Evolutionary conservation across 129 eudicot species (phyloP).

Genomic region (Kitagawia praeruptora): DNA sequence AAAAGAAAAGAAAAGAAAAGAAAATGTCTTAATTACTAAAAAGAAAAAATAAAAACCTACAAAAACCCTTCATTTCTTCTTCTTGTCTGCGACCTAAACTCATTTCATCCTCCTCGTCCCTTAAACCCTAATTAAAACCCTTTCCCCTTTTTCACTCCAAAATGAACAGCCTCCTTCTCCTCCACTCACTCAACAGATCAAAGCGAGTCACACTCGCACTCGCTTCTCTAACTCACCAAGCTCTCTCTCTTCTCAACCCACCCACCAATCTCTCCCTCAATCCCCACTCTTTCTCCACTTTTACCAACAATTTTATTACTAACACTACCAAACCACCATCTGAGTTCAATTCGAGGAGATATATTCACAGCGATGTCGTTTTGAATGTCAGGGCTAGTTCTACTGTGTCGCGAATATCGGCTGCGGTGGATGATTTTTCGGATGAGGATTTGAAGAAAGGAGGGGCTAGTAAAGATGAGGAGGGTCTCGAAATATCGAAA

Average conservation of each 20-base stretch:
- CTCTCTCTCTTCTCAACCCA: background rate
- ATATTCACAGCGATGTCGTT: slow-evolving; percentile 15
- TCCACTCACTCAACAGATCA: background rate
- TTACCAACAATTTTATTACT: background rate
- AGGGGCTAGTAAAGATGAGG: slow-evolving; percentile 26
- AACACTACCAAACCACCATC: background rate
- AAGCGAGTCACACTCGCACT: slow-evolving; percentile 8
- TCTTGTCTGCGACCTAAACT: background rate
- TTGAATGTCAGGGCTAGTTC: slow-evolving; percentile 26
- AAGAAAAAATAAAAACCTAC: background rate
- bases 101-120: background rate
- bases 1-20: too few species aligned
- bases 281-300: background rate
- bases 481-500: slow-evolving; percentile 67
- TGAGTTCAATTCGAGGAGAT: slow-evolving; percentile 3
- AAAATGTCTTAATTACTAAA: too few species aligned
- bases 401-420: slow-evolving; percentile 27
- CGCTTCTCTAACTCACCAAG: background rate
- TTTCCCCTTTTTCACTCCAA: background rate
- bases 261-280: background rate
- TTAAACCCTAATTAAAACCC: slow-evolving; percentile 9
- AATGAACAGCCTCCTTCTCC: slow-evolving; percentile 9
- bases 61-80: background rate
- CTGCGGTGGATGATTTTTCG: slow-evolving; percentile 47
- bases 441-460: slow-evolving; percentile 26